Percentiles rank a stretch among this genome's conserved stretches.
Evolutionary conservation across 1,284 basidiomycete genomes (phyloP).

Genomic region (Lignosus rhinocerotis): DNA sequence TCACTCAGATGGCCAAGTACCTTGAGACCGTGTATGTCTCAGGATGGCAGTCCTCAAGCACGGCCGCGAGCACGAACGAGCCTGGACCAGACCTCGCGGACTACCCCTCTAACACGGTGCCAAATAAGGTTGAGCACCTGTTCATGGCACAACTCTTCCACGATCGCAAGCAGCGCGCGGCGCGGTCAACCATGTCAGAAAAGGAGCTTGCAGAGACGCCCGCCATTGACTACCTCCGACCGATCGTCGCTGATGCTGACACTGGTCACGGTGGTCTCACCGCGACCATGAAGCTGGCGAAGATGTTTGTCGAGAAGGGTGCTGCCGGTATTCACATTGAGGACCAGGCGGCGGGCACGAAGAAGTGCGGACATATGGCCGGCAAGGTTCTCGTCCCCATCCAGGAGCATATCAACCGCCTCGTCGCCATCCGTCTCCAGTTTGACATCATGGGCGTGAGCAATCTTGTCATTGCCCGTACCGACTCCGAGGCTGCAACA

Average conservation of each 20-base stretch:
- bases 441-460: slow-evolving; percentile 81
- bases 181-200: slow-evolving; percentile 71
- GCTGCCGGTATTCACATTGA: slow-evolving; percentile 77
- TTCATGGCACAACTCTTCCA: slow-evolving; percentile 90
- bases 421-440: slow-evolving; percentile 77
- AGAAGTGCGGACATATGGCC: slow-evolving; percentile 76
- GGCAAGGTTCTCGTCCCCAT: slow-evolving; percentile 65
- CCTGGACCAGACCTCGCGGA: slow-evolving; percentile 98
- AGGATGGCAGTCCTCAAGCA: slow-evolving; percentile 95
- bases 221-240: slow-evolving; percentile 62
- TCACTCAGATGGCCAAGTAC: slow-evolving; percentile 98
- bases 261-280: slow-evolving; percentile 67
- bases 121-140: slow-evolving; percentile 88
- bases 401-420: slow-evolving; percentile 78
- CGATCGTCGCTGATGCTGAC: slow-evolving; percentile 70
- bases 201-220: slow-evolving; percentile 71
- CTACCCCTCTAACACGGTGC: slow-evolving; percentile 93
- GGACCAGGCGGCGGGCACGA: slow-evolving; percentile 76
- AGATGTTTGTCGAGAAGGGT: slow-evolving; percentile 79
- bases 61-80: slow-evolving; percentile 89
- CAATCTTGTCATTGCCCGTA: slow-evolving; percentile 76
- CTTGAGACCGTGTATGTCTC: slow-evolving; percentile 98
- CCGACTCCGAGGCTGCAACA: slow-evolving; percentile 90
- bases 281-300: slow-evolving; percentile 71
- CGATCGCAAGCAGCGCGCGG: slow-evolving; percentile 84